Base-by-base conservation (phyloP, 1,139 yeast genomes). In the Yamadazyma trypodendri region DNA sequence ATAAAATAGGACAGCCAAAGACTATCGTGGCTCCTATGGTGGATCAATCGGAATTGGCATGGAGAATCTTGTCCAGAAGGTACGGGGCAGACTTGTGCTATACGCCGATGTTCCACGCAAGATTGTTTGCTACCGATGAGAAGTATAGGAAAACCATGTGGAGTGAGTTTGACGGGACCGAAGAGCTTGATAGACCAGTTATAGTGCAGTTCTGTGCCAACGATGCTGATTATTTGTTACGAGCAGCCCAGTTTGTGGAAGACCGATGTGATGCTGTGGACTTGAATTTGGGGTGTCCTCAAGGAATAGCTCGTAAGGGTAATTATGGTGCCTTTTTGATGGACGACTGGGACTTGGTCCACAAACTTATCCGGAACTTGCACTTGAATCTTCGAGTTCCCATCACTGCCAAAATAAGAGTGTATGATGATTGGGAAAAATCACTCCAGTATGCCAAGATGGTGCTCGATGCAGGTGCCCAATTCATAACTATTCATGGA, bases 21-120 rank as follows among this genome's bases (percentile, higher is more conserved):
- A 86, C 86, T 44, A 81, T 94, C 13, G 95, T 94, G 18, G 98
- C 97, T 1, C 99, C 99, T 1, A 92, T 94, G 97, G 99, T 94
- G 10, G 98, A 94, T 60, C 97, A 89, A 50, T 81, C 92, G 2
- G 98, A 94, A 54, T 72, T 92, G 22, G 98, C 96, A 1, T 94
- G 98, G 97, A 75, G 99, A 50, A 75, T 88, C 13, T 64, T 94
- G 14, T 86, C 96, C 2, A 72, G 97, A 43, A 72, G 77, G 46
- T 84, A 90, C 55, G 99, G 98, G 1, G 98, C 98, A 0, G 87
- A 90, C 4, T 66, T 94, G 29, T 88, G 97, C 53, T 94, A 90
- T 54, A 87, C 98, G 0, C 98, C 99, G 2, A 94, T 94, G 99
- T 77, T 84, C 49, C 97, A 94, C 60, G 96, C 98, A 4, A 72